Conservation (phyloP, 305 asterid species). For the Fraxinus xanthoxyloides region DNA sequence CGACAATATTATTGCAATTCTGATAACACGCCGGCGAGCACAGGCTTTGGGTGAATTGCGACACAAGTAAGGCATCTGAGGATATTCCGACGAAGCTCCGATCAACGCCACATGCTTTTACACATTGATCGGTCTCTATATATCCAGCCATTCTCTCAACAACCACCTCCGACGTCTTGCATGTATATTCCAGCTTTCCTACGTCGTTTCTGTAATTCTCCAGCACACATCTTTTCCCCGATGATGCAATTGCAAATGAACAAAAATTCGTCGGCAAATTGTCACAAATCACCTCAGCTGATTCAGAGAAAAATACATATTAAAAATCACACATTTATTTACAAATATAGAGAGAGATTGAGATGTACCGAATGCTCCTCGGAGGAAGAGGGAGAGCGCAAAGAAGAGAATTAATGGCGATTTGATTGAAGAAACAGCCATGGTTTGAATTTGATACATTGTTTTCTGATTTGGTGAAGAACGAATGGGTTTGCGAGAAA, state of each 20-base stretch:
- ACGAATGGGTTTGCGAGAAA: neutral
- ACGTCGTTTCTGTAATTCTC: slow-evolving; percentile 45
- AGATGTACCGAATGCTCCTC: slow-evolving; percentile 49
- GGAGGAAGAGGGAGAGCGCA: slow-evolving; percentile 55
- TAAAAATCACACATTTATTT: neutral
- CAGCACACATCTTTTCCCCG: slow-evolving; percentile 81
- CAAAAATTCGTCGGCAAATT: slow-evolving; percentile 51
- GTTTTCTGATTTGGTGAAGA: slow-evolving; percentile 8
- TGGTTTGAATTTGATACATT: neutral
- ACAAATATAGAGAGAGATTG: neutral
- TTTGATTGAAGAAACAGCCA: slow-evolving; percentile 46
- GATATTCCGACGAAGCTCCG: slow-evolving; percentile 60
- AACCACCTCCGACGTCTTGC: slow-evolving; percentile 71
- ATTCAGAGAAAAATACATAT: neutral
- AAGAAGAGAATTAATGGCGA: slow-evolving; percentile 46
- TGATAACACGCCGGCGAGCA: slow-evolving; percentile 63
- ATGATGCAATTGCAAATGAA: slow-evolving; percentile 65
- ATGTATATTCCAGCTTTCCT: slow-evolving; percentile 45
- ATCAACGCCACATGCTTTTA: slow-evolving; percentile 55
- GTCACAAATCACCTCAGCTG: slow-evolving; percentile 72
- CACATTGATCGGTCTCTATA: slow-evolving; percentile 65
- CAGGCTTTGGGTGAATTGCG: slow-evolving; percentile 47
- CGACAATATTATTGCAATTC: slow-evolving; percentile 64
- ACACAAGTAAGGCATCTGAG: slow-evolving; percentile 51
- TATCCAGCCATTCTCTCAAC: slow-evolving; percentile 51